These are phyloP conservation scores for Podospora sp. DNA, from an alignment of 495 filamentous ascomycete genomes.

Conservation along the genomic window DNA sequence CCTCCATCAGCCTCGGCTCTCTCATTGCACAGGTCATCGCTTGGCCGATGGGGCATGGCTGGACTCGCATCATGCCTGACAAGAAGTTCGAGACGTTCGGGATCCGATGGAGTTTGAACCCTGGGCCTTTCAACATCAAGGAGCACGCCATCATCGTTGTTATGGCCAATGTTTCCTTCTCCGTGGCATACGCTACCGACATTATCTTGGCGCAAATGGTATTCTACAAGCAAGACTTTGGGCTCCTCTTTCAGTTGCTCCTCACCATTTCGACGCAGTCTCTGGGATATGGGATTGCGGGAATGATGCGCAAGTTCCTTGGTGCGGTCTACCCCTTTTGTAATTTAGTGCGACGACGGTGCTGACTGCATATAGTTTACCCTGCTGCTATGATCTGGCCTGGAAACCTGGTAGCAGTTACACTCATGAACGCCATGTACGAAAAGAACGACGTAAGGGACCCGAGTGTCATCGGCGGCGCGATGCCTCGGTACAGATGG, in stretches of 20 bases:
- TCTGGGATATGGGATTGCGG: conserved; percentile 74
- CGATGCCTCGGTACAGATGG: conserved; percentile 61
- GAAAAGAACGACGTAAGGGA: conserved; percentile 55
- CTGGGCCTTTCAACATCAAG: conserved; percentile 79
- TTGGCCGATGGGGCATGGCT: conserved; percentile 66
- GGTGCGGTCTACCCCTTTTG: conserved; percentile 30
- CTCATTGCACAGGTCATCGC: conserved; percentile 72
- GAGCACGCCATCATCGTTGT: conserved; percentile 78
- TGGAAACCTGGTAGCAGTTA: conserved; percentile 61
- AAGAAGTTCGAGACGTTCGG: conserved; percentile 59
- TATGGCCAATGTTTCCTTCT: conserved; percentile 65
- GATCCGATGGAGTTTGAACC: conserved; percentile 60
- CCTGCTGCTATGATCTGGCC: conserved; percentile 81
- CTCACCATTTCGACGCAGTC: conserved; percentile 71
- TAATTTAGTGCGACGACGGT: conserved; percentile 9
- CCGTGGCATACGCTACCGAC: conserved; percentile 70
- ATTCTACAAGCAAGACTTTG: conserved; percentile 70
- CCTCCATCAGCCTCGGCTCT: conserved; percentile 65
- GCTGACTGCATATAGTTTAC: conserved; percentile 40
- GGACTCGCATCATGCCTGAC: conserved; percentile 52
- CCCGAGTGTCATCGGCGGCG: conserved; percentile 54
- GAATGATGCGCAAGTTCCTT: conserved; percentile 58
- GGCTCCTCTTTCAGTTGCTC: conserved; percentile 68
- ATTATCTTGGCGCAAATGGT: conserved; percentile 65
- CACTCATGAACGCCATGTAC: conserved; percentile 72